These are phyloP conservation scores for Hordeum marinum DNA, from an alignment of 176 grass and related monocot genomes.

Conservation along the genomic window DNA sequence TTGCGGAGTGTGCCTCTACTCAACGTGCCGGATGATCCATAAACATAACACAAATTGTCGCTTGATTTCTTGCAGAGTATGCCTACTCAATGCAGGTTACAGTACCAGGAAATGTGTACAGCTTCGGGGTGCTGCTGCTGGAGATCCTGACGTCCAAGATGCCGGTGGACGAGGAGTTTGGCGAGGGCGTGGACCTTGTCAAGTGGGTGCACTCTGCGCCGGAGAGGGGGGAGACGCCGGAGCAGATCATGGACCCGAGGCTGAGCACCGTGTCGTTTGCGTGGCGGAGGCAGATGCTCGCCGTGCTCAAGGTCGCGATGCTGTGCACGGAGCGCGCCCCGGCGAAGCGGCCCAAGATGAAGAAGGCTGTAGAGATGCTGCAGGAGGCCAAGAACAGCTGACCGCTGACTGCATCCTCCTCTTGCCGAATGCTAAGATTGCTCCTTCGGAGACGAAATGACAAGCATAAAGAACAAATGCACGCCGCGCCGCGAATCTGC, in stretches of 20 bases:
- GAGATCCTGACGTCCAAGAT: slow-evolving; percentile 88
- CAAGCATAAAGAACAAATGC: neutral
- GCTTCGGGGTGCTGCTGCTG: slow-evolving; percentile 81
- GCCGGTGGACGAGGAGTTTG: slow-evolving; percentile 78
- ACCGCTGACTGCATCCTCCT: neutral
- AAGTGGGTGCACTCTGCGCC: slow-evolving; percentile 84
- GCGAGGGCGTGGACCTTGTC: slow-evolving; percentile 82
- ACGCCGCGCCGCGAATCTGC: neutral
- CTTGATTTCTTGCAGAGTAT: slow-evolving; percentile 69
- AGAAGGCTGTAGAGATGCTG: slow-evolving; percentile 86
- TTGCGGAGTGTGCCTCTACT: slow-evolving; percentile 94
- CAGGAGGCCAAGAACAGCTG: slow-evolving; percentile 61
- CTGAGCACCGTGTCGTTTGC: slow-evolving; percentile 80
- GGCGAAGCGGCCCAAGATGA: slow-evolving; percentile 79
- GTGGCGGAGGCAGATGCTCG: slow-evolving; percentile 95
- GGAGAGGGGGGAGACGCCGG: slow-evolving; percentile 57
- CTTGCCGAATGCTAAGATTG: slow-evolving; percentile 5
- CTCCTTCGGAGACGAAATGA: neutral
- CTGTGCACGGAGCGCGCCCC: slow-evolving; percentile 68
- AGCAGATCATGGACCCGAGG: slow-evolving; percentile 94
- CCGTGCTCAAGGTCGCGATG: slow-evolving; percentile 75
- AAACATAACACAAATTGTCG: neutral
- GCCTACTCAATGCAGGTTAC: slow-evolving; percentile 99
- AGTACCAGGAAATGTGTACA: slow-evolving; percentile 86
- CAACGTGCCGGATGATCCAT: slow-evolving; percentile 26